Base-by-base conservation (phyloP, 495 filamentous ascomycete genomes). In the Hypomontagnella submonticulosa region DNA sequence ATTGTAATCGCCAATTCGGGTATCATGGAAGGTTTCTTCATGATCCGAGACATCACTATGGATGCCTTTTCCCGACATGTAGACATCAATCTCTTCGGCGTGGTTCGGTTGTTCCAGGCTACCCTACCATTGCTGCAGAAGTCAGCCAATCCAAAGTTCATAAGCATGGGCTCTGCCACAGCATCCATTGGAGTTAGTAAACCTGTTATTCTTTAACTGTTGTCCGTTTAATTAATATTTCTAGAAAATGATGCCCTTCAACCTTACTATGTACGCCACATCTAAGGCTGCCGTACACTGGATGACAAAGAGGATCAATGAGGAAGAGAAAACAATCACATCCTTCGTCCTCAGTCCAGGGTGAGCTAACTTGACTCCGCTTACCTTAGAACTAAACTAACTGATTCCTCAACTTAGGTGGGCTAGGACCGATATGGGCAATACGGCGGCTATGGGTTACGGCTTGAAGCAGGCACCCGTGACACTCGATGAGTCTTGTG, bases 281-380 rank as follows among this genome's bases (percentile, higher is more conserved):
- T 70, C 67, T 9, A 80, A 80, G 59, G 44, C 67, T 7, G 63
- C 72, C 2, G 59, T 70, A 16, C 72, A 79, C 44, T 79, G 67
- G 63, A 61, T 76, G 13, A 72, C 70, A 7, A 71, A 67, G 32
- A 62, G 55, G 18, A 75, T 77, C 8, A 44, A 74, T 13, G 32
- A 47, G 7, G 74, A 79, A 49, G 66, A 78, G 15, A 40, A 49
- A 15, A 54, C 68, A 42, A 53, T 79, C 5, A 72, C 42, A 19
- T 68, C 72, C 2, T 78, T 79, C 34, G 57, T 67, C 4, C 27
- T 67, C 47, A 53, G 66, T 53, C 54, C 68, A 48, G 42, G 67
- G 53, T 56, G 41, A 57, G 36, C 33, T n/a, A 1, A 50, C 34
- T 13, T 18, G 9, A 0, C 2, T 10, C 7, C 7, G 8, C 15